Evolutionary conservation across 179 eudicot genomes (phyloP).

Genomic region (Silene noctiflora): DNA sequence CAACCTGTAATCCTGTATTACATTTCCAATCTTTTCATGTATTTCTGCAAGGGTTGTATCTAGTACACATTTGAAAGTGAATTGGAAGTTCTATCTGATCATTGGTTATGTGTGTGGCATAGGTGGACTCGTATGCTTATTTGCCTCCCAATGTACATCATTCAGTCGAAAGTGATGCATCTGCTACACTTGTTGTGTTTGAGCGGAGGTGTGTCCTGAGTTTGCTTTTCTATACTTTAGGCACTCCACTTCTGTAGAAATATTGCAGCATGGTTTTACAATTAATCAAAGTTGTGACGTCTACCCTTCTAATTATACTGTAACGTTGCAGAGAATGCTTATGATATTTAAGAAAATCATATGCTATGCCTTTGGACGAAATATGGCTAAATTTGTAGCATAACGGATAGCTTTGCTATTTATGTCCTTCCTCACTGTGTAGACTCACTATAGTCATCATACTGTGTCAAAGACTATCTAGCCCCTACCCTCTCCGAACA

Average conservation of each 20-base stretch:
- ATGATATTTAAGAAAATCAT: neutral
- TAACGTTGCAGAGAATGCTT: neutral
- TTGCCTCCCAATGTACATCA: conserved; percentile 73
- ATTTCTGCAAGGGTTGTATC: neutral
- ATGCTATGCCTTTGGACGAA: neutral
- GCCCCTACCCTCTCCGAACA: neutral
- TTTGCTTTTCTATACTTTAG: neutral
- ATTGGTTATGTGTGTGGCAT: conserved; percentile 23
- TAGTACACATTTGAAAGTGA: neutral
- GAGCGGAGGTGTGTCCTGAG: conserved; percentile 66
- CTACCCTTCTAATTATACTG: neutral
- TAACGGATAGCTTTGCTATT: neutral
- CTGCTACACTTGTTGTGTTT: conserved; percentile 73
- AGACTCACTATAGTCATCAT: too few relatives aligned
- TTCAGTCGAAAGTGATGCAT: conserved; percentile 42
- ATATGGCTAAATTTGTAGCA: neutral
- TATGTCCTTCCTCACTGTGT: neutral
- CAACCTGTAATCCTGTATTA: neutral
- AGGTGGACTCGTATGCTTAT: conserved; percentile 96
- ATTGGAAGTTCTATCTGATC: conserved; percentile 7
- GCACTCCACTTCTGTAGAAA: neutral
- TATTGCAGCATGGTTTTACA: conserved; percentile 4
- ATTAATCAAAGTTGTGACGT: neutral
- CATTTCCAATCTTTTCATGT: neutral
- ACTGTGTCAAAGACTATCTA: neutral